A percentile compares a stretch with the other conserved stretches of the same genome.
Evolutionary conservation across 208 protist genomes (phyloP).

Genomic region (Strigomonas culicis): DNA sequence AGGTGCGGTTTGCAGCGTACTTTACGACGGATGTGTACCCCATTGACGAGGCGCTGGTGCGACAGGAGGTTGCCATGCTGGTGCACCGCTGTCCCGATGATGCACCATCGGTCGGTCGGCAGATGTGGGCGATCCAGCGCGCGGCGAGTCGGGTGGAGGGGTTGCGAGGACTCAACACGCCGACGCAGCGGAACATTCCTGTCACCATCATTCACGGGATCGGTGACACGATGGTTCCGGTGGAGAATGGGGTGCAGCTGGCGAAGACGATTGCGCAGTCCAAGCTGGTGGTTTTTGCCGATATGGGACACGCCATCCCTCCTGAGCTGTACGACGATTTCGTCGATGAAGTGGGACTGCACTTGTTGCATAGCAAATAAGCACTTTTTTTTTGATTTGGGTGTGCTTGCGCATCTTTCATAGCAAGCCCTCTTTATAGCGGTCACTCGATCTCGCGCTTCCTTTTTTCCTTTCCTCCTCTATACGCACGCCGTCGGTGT

Average conservation of each 20-base stretch:
- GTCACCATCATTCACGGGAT: slow-evolving; percentile 50
- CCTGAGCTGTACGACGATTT: slow-evolving; percentile 26
- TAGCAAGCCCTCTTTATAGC: too few species aligned
- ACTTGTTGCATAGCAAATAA: slow-evolving; percentile 1
- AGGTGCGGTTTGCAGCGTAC: slow-evolving; percentile 18
- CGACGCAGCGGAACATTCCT: slow-evolving; percentile 12
- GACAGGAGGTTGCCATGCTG: slow-evolving; percentile 7
- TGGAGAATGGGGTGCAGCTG: slow-evolving; percentile 48
- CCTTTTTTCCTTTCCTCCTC: neutral
- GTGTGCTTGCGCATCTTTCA: neutral
- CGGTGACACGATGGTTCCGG: slow-evolving; percentile 47
- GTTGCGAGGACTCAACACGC: slow-evolving; percentile 23
- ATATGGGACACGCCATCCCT: slow-evolving; percentile 53
- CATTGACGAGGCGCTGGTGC: slow-evolving; percentile 21
- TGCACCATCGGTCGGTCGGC: slow-evolving; percentile 29
- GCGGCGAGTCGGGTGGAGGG: slow-evolving; percentile 34
- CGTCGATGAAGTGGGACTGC: slow-evolving; percentile 27
- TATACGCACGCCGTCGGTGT: too few species aligned
- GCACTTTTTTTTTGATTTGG: neutral
- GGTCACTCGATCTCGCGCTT: neutral
- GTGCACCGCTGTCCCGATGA: slow-evolving; percentile 35
- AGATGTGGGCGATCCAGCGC: slow-evolving; percentile 54
- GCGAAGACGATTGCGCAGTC: slow-evolving; percentile 27
- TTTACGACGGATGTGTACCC: slow-evolving; percentile 31
- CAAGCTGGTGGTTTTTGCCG: slow-evolving; percentile 39